phyloP scores from a whole-genome alignment of 2,329 filamentous ascomycete species.

The Calonectria hawksworthii region DNA sequence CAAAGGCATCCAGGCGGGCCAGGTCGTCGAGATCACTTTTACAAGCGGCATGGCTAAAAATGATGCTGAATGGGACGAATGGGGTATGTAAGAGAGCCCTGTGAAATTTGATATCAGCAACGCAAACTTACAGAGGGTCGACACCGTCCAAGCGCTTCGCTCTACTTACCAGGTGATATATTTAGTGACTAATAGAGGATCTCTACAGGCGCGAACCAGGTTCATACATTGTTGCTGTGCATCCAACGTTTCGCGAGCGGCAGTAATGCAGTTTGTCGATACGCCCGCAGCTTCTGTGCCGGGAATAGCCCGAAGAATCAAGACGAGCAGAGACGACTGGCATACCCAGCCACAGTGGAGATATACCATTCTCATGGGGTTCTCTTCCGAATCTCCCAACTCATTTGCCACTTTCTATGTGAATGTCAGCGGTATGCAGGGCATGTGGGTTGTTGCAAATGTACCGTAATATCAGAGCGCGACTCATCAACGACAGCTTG shows the following conservation, averaged over 20 bases:
- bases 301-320: slow-evolving; percentile 50
- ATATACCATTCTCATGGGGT: slow-evolving; percentile 48
- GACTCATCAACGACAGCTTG: slow-evolving; percentile 29
- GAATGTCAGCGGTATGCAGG: neutral
- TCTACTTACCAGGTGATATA: slow-evolving; percentile 52
- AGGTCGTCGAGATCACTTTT: slow-evolving; percentile 24
- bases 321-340: slow-evolving; percentile 50
- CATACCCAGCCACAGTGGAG: slow-evolving; percentile 52
- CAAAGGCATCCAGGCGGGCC: slow-evolving; percentile 47
- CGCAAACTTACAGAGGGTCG: no score
- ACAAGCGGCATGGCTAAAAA: slow-evolving; percentile 51
- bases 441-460: neutral
- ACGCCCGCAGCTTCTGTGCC: neutral
- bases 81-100: slow-evolving; percentile 54
- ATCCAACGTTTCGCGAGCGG: slow-evolving; percentile 51
- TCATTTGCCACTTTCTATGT: slow-evolving; percentile 19
- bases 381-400: neutral
- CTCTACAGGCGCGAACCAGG: slow-evolving; percentile 41
- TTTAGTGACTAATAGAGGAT: slow-evolving; percentile 47
- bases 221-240: slow-evolving; percentile 51
- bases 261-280: slow-evolving; percentile 46
- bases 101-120: neutral
- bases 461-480: slow-evolving; percentile 28
- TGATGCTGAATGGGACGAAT: slow-evolving; percentile 55
- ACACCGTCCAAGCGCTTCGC: neutral